Evolutionary conservation across 257 asterid genomes (phyloP).

Genomic region (Solanum pinnatisectum): DNA sequence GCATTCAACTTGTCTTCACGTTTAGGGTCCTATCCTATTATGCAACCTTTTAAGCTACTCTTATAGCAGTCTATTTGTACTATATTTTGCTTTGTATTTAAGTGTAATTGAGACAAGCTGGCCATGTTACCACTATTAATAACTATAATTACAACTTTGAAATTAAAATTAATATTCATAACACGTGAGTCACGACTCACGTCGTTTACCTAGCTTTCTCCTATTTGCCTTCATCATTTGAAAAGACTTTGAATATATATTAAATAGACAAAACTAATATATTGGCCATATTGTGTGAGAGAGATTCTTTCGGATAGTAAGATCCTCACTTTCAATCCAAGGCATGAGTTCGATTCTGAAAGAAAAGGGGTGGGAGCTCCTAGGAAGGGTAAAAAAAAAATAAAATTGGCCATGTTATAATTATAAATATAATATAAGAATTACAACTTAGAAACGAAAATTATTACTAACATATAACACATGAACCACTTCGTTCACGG

Average conservation of each 20-base stretch:
- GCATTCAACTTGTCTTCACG: neutral
- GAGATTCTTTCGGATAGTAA: too few species aligned
- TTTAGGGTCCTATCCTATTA: neutral
- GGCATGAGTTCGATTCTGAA: too few species aligned
- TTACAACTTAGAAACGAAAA: neutral
- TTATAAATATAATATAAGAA: neutral
- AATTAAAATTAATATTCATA: neutral
- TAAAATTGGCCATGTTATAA: neutral
- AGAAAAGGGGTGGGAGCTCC: too few species aligned
- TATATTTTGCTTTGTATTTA: neutral
- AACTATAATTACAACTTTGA: neutral
- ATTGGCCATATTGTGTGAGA: neutral
- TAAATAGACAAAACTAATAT: neutral
- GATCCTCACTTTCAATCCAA: too few species aligned
- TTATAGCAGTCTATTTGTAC: neutral
- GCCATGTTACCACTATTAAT: neutral
- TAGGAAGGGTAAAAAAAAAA: too few species aligned
- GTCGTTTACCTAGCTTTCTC: neutral
- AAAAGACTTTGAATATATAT: neutral
- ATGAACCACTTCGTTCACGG: neutral
- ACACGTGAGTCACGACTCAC: slow-evolving; percentile 1
- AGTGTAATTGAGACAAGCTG: neutral
- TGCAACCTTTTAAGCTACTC: neutral
- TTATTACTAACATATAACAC: neutral
- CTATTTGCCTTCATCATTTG: neutral